Evolutionary conservation across 2,329 filamentous ascomycete genomes (phyloP).

Genomic region (Colletotrichum eremochloae): DNA sequence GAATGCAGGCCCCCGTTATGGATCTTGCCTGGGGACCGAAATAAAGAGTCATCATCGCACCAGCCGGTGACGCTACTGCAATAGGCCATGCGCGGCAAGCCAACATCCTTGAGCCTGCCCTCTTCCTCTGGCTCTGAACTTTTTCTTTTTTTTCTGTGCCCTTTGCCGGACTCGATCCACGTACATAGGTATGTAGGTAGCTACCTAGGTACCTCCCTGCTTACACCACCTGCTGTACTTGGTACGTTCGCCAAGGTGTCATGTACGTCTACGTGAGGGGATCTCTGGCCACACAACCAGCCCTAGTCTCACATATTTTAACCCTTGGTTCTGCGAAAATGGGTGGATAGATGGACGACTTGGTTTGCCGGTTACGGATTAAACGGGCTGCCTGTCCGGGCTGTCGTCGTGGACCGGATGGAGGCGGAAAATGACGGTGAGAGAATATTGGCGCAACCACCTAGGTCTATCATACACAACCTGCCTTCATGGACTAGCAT

Average conservation of each 20-base stretch:
- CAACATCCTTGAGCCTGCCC: slow-evolving; percentile 11
- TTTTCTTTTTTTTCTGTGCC: neutral
- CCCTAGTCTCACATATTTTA: slow-evolving; percentile 17
- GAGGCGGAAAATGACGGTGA: neutral
- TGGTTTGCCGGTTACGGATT: neutral
- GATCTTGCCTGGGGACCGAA: neutral
- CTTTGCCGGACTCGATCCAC: neutral
- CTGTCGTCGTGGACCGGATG: neutral
- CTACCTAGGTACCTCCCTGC: neutral
- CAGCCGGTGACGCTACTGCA: slow-evolving; percentile 9
- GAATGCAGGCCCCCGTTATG: neutral
- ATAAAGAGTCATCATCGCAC: slow-evolving; percentile 35
- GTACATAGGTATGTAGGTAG: neutral
- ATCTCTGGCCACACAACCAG: slow-evolving; percentile 17
- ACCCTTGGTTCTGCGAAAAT: slow-evolving; percentile 5
- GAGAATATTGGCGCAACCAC: neutral
- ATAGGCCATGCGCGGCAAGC: slow-evolving; percentile 18
- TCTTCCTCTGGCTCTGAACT: slow-evolving; percentile 3
- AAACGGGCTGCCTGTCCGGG: neutral
- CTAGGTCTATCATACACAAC: neutral
- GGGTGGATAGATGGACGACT: neutral
- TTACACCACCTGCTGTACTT: neutral
- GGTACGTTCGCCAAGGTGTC: slow-evolving; percentile 5
- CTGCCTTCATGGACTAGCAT: neutral
- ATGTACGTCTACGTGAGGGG: neutral